phyloP scores from a whole-genome alignment of 2,329 filamentous ascomycete genomes.

The Colletotrichum musicola region DNA sequence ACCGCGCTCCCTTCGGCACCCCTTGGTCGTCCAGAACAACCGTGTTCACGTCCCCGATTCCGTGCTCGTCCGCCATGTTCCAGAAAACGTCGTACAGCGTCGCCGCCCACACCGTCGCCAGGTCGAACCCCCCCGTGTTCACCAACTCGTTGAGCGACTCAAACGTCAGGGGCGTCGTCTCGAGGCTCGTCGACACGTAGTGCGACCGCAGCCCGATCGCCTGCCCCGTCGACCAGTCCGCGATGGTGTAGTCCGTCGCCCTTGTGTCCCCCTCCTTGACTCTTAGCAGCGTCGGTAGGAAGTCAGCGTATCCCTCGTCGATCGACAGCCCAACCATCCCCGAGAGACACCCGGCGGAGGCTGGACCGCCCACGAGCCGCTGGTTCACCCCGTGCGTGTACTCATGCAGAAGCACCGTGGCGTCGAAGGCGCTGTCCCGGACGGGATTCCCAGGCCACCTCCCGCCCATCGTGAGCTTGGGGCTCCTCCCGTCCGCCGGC shows the following conservation, averaged over 20 bases:
- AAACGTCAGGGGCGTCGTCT: conserved; percentile 59
- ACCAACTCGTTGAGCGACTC: conserved; percentile 54
- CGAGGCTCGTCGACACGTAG: conserved; percentile 59
- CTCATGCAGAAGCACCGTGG: conserved; percentile 9
- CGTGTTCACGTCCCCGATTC: conserved; percentile 55
- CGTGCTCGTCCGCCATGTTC: conserved; percentile 65
- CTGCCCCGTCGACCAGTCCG: conserved; percentile 57
- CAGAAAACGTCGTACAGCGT: conserved; percentile 67
- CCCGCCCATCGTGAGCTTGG: not conserved
- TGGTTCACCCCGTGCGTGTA: conserved; percentile 17
- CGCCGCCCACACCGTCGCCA: conserved; percentile 56
- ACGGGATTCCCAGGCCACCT: not conserved
- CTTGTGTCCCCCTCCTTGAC: conserved; percentile 59
- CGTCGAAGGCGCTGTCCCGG: conserved; percentile 12
- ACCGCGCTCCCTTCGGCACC: conserved; percentile 61
- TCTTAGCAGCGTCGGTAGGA: conserved; percentile 61
- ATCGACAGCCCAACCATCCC: conserved; percentile 59
- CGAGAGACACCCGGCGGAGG: conserved; percentile 59
- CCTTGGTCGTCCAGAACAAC: conserved; percentile 43
- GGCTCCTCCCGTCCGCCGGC: not conserved
- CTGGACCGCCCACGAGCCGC: conserved; percentile 54
- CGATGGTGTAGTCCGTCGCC: conserved; percentile 58
- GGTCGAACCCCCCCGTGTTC: conserved; percentile 55
- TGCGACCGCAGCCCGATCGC: conserved; percentile 57
- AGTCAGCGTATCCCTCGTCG: conserved; percentile 65